A percentile compares a stretch with the other conserved stretches of the same genome.
Conservation (phyloP, 345 rosid species). For the Syzygium oleosum region DNA sequence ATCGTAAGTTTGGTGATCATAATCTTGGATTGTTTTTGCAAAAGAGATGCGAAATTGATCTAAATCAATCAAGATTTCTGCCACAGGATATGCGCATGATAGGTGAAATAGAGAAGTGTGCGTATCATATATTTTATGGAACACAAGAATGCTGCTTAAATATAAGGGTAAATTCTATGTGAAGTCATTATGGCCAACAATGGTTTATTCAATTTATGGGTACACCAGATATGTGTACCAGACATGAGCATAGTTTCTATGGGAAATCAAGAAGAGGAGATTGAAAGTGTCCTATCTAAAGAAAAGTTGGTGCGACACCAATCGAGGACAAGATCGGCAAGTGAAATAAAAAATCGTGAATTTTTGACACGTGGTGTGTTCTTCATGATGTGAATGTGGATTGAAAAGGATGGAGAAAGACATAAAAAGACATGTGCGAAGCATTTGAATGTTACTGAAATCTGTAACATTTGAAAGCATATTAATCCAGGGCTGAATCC, state of each 20-base stretch:
- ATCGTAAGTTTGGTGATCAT: neutral
- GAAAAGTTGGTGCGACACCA: neutral
- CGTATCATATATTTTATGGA: neutral
- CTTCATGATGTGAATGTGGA: no score
- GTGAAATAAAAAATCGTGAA: neutral
- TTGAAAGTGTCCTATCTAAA: neutral
- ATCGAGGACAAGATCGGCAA: neutral
- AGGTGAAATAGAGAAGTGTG: neutral
- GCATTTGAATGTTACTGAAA: neutral
- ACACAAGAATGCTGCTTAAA: neutral
- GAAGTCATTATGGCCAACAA: neutral
- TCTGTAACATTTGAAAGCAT: neutral
- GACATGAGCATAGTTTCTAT: neutral
- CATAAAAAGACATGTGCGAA: neutral
- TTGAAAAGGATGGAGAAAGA: neutral
- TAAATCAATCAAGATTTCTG: neutral
- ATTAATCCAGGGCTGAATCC: neutral
- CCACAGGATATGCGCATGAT: neutral
- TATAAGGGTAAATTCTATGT: neutral
- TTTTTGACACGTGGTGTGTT: no score
- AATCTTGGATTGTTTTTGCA: neutral
- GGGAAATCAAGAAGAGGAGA: neutral
- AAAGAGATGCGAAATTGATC: neutral
- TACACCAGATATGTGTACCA: neutral
- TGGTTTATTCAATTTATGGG: neutral